Percentiles rank a stretch among this genome's conserved stretches.
phyloP scores from a whole-genome alignment of 2,329 filamentous ascomycete species.

The Lasiodiplodia hormozganensis region DNA sequence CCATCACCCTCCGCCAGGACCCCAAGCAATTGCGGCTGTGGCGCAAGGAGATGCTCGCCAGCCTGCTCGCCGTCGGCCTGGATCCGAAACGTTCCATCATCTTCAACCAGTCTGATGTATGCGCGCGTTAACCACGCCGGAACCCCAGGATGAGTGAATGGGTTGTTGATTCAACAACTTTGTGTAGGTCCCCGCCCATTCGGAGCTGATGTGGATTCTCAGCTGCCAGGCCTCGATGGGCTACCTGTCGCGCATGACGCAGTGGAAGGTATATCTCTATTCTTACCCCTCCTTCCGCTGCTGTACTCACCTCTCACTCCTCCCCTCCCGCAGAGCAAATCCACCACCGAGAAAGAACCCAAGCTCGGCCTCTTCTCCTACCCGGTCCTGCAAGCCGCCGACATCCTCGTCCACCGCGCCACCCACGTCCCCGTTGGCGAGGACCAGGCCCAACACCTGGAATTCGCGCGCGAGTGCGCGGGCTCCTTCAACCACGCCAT shows the following conservation, averaged over 20 bases:
- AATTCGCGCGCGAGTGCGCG: slow-evolving; percentile 87
- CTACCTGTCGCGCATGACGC: slow-evolving; percentile 97
- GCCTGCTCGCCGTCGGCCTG: slow-evolving; percentile 82
- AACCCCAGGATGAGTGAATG: neutral
- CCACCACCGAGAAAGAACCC: slow-evolving; percentile 67
- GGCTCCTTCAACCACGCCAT: slow-evolving; percentile 85
- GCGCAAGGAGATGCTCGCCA: slow-evolving; percentile 78
- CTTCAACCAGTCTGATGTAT: slow-evolving; percentile 81
- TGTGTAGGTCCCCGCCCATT: slow-evolving; percentile 73
- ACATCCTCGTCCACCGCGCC: slow-evolving; percentile 86
- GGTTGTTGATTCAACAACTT: slow-evolving; percentile 2
- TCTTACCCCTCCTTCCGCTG: neutral
- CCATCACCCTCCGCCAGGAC: slow-evolving; percentile 80
- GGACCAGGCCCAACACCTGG: slow-evolving; percentile 91
- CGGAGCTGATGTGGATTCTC: slow-evolving; percentile 96
- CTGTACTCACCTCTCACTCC: neutral
- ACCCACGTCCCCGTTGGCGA: slow-evolving; percentile 97
- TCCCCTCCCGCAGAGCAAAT: slow-evolving; percentile 67
- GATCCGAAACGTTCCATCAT: slow-evolving; percentile 77
- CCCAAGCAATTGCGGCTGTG: slow-evolving; percentile 66
- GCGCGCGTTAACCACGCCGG: slow-evolving; percentile 37
- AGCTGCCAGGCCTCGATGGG: slow-evolving; percentile 91
- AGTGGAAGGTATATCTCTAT: slow-evolving; percentile 81
- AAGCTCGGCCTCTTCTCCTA: slow-evolving; percentile 95
- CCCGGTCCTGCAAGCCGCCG: slow-evolving; percentile 92